Conservation (phyloP, 2,329 filamentous ascomycete genomes). For the Lasiodiplodia theobromae region DNA sequence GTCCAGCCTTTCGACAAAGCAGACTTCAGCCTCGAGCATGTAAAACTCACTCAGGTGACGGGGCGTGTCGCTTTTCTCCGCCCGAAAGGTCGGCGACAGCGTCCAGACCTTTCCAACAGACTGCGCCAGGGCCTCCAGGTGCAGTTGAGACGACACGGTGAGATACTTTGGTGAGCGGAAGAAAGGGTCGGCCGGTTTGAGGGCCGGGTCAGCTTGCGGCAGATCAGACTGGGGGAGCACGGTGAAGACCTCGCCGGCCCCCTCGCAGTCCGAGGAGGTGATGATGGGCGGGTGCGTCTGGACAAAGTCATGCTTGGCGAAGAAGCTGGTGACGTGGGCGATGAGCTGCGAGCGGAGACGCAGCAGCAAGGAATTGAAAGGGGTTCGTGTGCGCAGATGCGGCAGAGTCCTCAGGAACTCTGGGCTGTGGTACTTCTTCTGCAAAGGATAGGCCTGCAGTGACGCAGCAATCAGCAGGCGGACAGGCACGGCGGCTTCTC, state of each 20-base stretch:
- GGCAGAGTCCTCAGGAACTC: slow-evolving; percentile 89
- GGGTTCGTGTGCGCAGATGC: slow-evolving; percentile 83
- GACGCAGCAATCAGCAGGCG: slow-evolving; percentile 30
- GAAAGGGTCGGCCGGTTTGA: slow-evolving; percentile 61
- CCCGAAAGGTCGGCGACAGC: slow-evolving; percentile 90
- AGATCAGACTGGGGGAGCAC: slow-evolving; percentile 54
- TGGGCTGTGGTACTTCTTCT: slow-evolving; percentile 92
- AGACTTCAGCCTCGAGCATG: slow-evolving; percentile 94
- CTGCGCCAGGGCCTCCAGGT: slow-evolving; percentile 90
- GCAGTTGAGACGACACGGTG: slow-evolving; percentile 92
- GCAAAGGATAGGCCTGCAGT: slow-evolving; percentile 81
- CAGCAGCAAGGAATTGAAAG: slow-evolving; percentile 79
- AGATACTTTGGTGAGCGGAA: slow-evolving; percentile 91
- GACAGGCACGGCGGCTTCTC: slow-evolving; percentile 33
- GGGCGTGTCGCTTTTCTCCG: slow-evolving; percentile 90
- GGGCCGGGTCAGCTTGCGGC: slow-evolving; percentile 28
- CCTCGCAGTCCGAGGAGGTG: slow-evolving; percentile 96
- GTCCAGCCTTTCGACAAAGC: slow-evolving; percentile 74
- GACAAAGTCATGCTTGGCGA: slow-evolving; percentile 72
- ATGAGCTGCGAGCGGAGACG: slow-evolving; percentile 84
- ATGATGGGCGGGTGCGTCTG: slow-evolving; percentile 93
- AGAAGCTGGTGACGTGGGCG: slow-evolving; percentile 76
- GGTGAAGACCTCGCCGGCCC: slow-evolving; percentile 91
- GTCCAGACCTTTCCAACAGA: slow-evolving; percentile 92
- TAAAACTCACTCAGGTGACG: slow-evolving; percentile 97